phyloP scores from a whole-genome alignment of 1,139 yeast genomes.

The Scheffersomyces stambukii region DNA sequence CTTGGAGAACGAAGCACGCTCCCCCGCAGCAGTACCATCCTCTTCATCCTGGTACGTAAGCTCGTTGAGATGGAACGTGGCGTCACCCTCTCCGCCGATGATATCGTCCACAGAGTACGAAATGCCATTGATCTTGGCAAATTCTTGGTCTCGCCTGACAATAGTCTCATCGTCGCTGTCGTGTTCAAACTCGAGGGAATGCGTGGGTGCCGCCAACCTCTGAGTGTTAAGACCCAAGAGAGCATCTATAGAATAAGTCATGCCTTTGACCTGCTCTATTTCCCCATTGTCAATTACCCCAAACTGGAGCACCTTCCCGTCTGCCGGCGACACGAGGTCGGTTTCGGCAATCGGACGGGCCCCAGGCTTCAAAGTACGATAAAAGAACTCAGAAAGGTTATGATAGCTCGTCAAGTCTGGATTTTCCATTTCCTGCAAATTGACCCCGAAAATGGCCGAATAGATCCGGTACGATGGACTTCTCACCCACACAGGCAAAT shows the following conservation, averaged over 20 bases:
- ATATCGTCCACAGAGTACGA: slow-evolving; percentile 68
- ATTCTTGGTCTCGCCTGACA: slow-evolving; percentile 60
- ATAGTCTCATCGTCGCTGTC: slow-evolving; percentile 41
- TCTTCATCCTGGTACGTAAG: slow-evolving; percentile 58
- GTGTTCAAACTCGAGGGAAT: slow-evolving; percentile 46
- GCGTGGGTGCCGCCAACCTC: slow-evolving; percentile 57
- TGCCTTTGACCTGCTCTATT: slow-evolving; percentile 95
- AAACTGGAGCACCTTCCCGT: slow-evolving; percentile 82
- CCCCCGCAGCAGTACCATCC: slow-evolving; percentile 39
- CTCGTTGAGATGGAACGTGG: slow-evolving; percentile 36
- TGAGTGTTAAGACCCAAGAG: slow-evolving; percentile 63
- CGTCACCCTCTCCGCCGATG: slow-evolving; percentile 42
- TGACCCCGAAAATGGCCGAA: slow-evolving; percentile 79
- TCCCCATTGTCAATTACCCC: slow-evolving; percentile 83
- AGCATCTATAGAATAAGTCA: slow-evolving; percentile 88
- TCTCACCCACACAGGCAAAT: slow-evolving; percentile 85
- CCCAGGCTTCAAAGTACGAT: slow-evolving; percentile 75
- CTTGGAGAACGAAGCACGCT: slow-evolving; percentile 30
- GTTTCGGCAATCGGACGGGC: slow-evolving; percentile 71
- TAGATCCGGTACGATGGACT: slow-evolving; percentile 78
- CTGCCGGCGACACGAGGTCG: slow-evolving; percentile 84
- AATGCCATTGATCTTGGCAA: slow-evolving; percentile 76
- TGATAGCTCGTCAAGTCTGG: slow-evolving; percentile 69
- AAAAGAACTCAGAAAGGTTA: slow-evolving; percentile 88
- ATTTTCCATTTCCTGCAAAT: slow-evolving; percentile 84